Evolutionary conservation across 2,329 filamentous ascomycete species (phyloP).

Genomic region (Dactylellina cionopaga): DNA sequence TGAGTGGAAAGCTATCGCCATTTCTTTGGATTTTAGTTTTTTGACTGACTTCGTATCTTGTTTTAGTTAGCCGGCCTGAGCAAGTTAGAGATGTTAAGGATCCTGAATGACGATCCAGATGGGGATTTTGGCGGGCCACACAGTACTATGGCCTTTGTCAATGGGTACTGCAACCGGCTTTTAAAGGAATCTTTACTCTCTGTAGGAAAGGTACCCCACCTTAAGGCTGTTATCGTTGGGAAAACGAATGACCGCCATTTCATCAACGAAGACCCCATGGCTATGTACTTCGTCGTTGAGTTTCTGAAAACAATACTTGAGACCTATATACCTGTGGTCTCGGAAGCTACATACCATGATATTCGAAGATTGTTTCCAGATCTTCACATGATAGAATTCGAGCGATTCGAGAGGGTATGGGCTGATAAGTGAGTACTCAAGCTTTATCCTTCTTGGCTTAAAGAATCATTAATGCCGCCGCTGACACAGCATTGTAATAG

Average conservation of each 20-base stretch:
- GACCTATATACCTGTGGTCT: background rate
- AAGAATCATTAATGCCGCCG: too few relatives aligned
- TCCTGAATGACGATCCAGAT: too few relatives aligned
- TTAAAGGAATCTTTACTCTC: background rate
- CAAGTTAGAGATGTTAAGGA: too few relatives aligned
- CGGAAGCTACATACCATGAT: background rate
- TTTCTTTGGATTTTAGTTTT: too few relatives aligned
- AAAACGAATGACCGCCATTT: background rate
- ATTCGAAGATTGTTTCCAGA: background rate
- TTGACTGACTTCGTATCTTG: background rate
- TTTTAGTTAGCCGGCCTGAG: too few relatives aligned
- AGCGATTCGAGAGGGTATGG: conserved; percentile 11
- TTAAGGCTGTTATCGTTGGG: background rate
- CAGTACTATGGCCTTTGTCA: background rate
- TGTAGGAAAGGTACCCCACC: background rate
- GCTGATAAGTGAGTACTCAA: too few relatives aligned
- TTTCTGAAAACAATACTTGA: conserved; percentile 4
- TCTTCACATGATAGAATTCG: background rate
- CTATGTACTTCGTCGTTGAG: conserved; percentile 9
- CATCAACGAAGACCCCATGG: background rate
- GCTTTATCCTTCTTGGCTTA: too few relatives aligned
- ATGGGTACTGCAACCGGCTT: background rate
- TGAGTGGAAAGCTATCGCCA: background rate
- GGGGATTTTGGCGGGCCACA: too few relatives aligned
- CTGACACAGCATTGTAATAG: too few relatives aligned